Evolutionary conservation across 768 basidiomycete species (phyloP).

Genomic region (Phylloporus sp.): DNA sequence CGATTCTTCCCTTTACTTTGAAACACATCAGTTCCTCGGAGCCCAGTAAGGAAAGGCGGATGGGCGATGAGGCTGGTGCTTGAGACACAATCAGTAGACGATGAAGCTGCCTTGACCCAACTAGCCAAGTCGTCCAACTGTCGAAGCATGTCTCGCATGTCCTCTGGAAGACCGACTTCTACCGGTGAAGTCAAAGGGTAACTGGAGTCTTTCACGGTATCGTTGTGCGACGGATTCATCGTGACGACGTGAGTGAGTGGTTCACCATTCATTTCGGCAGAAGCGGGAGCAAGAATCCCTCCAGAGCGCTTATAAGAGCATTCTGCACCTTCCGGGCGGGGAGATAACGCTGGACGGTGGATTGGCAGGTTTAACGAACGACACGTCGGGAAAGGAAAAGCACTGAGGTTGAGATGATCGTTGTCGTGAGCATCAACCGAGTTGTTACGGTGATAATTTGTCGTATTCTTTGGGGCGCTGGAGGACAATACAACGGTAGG

Average conservation of each 20-base stretch:
- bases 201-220: background rate
- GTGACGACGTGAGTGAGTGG: conserved; percentile 16
- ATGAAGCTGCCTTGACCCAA: conserved; percentile 24
- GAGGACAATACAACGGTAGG: background rate
- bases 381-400: background rate
- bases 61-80: background rate
- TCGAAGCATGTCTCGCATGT: conserved; percentile 25
- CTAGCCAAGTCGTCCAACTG: conserved; percentile 27
- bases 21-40: background rate
- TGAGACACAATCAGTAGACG: conserved; percentile 6
- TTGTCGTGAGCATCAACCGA: background rate
- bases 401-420: background rate
- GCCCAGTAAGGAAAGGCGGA: background rate
- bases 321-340: background rate
- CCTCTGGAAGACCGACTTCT: conserved; percentile 22
- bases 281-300: conserved; percentile 14
- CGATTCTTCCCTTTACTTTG: conserved; percentile 24
- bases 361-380: conserved; percentile 17
- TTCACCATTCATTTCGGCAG: conserved; percentile 10
- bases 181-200: background rate
- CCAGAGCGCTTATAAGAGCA: conserved; percentile 18
- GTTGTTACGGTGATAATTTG: background rate
- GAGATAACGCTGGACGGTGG: conserved; percentile 10
- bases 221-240: background rate
- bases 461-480: background rate